These are phyloP conservation scores for Marsdenia floribunda DNA, from an alignment of 257 asterid species.

Conservation along the genomic window DNA sequence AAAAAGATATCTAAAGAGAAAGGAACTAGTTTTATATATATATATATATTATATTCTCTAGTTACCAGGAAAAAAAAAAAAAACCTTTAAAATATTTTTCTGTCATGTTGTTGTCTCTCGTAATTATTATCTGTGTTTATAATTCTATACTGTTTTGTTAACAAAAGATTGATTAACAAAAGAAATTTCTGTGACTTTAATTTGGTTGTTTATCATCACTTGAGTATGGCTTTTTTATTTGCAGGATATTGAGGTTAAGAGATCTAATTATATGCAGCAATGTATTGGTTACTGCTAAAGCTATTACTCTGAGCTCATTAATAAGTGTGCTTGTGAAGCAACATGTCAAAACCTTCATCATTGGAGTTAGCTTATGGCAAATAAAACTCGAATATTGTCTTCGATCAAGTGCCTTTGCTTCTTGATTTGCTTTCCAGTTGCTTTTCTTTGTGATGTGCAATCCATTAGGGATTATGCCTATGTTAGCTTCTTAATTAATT, in stretches of 20 bases:
- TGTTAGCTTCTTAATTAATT: conserved; percentile 47
- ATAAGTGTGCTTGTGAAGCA: conserved; percentile 69
- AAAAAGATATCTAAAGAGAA: no score
- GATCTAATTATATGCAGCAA: conserved; percentile 83
- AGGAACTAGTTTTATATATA: no score
- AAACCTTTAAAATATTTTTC: no score
- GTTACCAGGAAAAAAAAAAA: no score
- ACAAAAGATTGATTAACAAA: neutral
- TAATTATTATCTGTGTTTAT: neutral
- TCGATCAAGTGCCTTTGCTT: conserved; percentile 62
- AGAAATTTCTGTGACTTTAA: no score
- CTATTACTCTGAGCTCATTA: conserved; percentile 74
- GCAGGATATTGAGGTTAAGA: conserved; percentile 88
- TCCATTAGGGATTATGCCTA: conserved; percentile 77
- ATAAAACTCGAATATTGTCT: conserved; percentile 34
- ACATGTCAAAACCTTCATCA: conserved; percentile 38
- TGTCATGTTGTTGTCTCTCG: neutral
- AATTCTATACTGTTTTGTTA: neutral
- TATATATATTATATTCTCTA: no score
- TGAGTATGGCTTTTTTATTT: conserved; percentile 3
- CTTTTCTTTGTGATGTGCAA: conserved; percentile 68
- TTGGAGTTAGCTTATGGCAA: conserved; percentile 34
- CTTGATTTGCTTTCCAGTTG: conserved; percentile 68
- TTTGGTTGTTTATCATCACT: neutral
- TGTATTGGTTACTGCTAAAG: conserved; percentile 87